Base-by-base conservation (phyloP, 1,284 basidiomycete genomes). In the Acaromyces ingoldii region DNA sequence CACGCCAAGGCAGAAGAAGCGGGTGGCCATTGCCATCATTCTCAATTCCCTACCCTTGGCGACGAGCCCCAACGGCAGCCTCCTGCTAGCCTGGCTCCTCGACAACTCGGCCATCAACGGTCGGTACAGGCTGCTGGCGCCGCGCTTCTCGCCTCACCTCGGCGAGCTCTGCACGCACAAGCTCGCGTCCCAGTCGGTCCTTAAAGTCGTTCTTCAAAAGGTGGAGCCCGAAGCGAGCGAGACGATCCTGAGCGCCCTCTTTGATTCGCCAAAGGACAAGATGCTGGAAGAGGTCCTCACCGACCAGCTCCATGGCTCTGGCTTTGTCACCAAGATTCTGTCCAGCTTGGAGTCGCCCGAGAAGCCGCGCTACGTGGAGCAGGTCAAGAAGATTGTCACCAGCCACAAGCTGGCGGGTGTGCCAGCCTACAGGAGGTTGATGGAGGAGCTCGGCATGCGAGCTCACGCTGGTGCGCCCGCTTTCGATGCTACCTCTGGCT, bases 161-260 rank as follows among this genome's bases (percentile, higher is more conserved):
- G 89, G 89, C 1, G 91, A 96, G 75, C 81, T 98, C 53, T 96
- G 92, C 79, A 96, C 92, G 1, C 95, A 99, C 81, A 98, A 98
- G 79, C 78, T 98, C 57, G 93, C 95, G 0, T 93, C 90, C 1
- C 81, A 91, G 62, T 95, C 92, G 0, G 89, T 98, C 31, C 80
- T 97, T 60, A 83, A 92, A 65, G 58, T 79, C 48, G 54, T 79
- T 45, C 73, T 65, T 29, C 78, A 79, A 54, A 60, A 57, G 11
- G 50, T 62, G 5, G 77, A 79, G 48, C 53, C 56, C 1, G 54
- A 63, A 6, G 75, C 78, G 5, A 62, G 72, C 10, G 45, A 62
- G 19, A 60, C 65, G 29, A 43, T 79, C 21, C 50, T 78, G 19
- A 49, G 66, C 6, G 65, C 70, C 1, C 55, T 79, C 19, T 76